Percentiles rank a stretch among this genome's conserved stretches.
These are phyloP conservation scores for Phyllostachys edulis DNA, from an alignment of 176 grass and related monocot genomes.

Conservation along the genomic window DNA sequence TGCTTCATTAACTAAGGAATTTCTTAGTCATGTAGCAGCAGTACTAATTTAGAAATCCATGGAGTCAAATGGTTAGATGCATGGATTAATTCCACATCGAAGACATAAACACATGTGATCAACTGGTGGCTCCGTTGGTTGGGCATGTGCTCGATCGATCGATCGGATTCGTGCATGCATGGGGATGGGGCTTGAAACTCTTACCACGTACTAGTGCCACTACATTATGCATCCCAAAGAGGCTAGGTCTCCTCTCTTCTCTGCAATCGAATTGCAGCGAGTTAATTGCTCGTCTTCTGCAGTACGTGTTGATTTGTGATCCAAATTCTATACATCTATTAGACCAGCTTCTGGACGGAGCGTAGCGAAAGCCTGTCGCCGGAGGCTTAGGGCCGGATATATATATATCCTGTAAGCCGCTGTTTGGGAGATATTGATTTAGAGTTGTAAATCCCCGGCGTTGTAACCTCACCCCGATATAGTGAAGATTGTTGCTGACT, in stretches of 20 bases:
- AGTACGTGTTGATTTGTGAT: too few relatives aligned
- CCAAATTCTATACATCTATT: too few relatives aligned
- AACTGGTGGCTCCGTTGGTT: conserved; percentile 20
- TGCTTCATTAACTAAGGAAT: background rate
- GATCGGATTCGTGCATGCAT: conserved; percentile 1
- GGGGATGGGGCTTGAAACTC: background rate
- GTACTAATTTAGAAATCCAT: background rate
- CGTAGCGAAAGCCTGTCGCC: too few relatives aligned
- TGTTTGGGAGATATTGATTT: too few relatives aligned
- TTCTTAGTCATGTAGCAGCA: background rate
- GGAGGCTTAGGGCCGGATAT: too few relatives aligned
- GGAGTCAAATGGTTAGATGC: conserved; percentile 27
- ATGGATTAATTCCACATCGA: conserved; percentile 15
- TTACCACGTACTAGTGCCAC: too few relatives aligned
- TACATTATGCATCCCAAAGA: conserved; percentile 29
- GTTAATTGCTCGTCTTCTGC: too few relatives aligned
- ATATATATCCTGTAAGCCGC: too few relatives aligned
- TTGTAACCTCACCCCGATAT: too few relatives aligned
- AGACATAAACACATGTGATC: background rate
- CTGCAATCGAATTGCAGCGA: background rate
- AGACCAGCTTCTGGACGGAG: too few relatives aligned
- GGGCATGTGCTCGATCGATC: conserved; percentile 24
- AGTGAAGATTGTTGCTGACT: too few relatives aligned
- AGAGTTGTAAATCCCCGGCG: too few relatives aligned
- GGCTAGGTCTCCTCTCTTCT: background rate